Evolutionary conservation across 176 grass and related monocot species (phyloP).

Genomic region (Oryza glumipatula): DNA sequence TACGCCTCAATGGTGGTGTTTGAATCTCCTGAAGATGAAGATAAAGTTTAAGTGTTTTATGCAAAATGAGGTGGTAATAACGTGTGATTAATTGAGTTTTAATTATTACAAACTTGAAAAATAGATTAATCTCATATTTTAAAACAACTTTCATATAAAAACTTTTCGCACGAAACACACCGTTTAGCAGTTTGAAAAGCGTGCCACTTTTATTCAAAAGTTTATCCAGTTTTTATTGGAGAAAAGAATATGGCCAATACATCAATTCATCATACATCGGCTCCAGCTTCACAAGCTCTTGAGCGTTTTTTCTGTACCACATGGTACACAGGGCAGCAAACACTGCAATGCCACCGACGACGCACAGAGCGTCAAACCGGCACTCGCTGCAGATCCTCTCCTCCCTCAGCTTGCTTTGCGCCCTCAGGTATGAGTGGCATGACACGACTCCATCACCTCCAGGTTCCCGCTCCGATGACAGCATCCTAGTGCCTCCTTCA

Average conservation of each 20-base stretch:
- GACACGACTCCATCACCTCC: slow-evolving; percentile 41
- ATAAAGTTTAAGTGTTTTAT: too few species aligned
- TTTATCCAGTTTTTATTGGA: too few species aligned
- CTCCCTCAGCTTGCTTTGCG: slow-evolving; percentile 46
- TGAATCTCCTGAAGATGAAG: too few species aligned
- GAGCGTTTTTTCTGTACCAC: slow-evolving; percentile 45
- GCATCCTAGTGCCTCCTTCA: slow-evolving; percentile 48
- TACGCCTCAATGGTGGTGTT: background rate
- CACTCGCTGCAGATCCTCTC: slow-evolving; percentile 48
- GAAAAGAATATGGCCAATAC: too few species aligned
- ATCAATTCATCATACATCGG: background rate
- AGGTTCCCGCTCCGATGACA: slow-evolving; percentile 41
- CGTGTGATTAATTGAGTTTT: too few species aligned
- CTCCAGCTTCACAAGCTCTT: background rate
- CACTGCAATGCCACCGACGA: slow-evolving; percentile 37
- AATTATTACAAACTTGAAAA: too few species aligned
- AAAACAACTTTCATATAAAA: too few species aligned
- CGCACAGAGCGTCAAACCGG: slow-evolving; percentile 43
- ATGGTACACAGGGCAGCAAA: slow-evolving; percentile 39
- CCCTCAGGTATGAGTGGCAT: slow-evolving; percentile 47
- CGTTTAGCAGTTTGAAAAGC: too few species aligned
- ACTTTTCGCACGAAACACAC: too few species aligned
- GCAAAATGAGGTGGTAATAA: too few species aligned
- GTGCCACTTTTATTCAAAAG: too few species aligned
- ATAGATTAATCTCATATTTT: too few species aligned